Evolutionary conservation across 2,329 filamentous ascomycete genomes (phyloP), one percentile per base, ranked within the genome.

Genomic region (Aspergillus oerlinghausenensis): DNA sequence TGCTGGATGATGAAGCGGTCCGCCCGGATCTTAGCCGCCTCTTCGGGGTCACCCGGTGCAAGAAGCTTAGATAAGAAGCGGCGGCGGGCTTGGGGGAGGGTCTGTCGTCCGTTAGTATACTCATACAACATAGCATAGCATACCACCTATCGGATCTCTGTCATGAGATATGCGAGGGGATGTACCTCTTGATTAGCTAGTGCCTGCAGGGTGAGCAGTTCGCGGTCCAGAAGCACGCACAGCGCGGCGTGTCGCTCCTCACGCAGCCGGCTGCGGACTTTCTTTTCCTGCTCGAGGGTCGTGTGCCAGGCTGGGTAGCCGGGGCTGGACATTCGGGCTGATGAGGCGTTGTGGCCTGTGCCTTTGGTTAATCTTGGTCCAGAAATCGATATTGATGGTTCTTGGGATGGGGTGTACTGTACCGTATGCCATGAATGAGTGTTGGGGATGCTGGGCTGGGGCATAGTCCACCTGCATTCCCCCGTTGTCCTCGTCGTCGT

Each of bases 141-240:
- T 28, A 28, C 3, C 3, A 29, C 10, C 3, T 21, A 35, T 43
- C 40, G n/a, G 9, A n/a, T 35, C 19, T 38, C 19, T 40, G 28
- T 42, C 9, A 48, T 35, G 29, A 7, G 25, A 26, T 26, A 7
- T 6, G 25, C 0, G 25, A 26, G 25, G 25, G 25, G 25, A 7
- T 26, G 25, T 26, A 26, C 75, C 62, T 74, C 68, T 21, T 71
- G 66, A 21, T 70, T 72, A 17, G 69, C 70, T 7, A 76, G 54
- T 0, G 75, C 74, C 56, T 78, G 75, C 3, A 73, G 67, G 8
- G 74, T 71, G 2, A 78, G 61, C 3, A 78, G 52, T 55, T 77
- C 74, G n/a, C 65, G 62, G 55, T 77, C 71, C 48, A 66, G 65
- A 5, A 77, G 58, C 8, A 77, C 68, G n/a, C 66, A 69, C 14